These are phyloP conservation scores for Nemania bipapillata DNA, from an alignment of 2,329 filamentous ascomycete genomes.

Conservation along the genomic window DNA sequence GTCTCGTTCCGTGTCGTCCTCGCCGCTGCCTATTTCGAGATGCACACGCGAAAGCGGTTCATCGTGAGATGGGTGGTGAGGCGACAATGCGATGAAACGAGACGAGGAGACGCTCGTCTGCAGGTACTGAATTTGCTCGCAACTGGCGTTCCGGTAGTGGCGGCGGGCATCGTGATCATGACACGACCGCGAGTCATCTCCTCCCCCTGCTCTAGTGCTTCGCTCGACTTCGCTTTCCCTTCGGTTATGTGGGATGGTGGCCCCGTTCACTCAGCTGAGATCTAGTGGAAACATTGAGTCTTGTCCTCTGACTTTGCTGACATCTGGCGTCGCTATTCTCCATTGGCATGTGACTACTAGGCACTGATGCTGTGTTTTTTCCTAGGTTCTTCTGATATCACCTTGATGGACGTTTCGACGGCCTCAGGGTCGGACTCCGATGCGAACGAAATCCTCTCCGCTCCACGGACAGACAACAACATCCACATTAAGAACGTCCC, in stretches of 20 bases:
- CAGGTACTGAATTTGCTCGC: slow-evolving; percentile 22
- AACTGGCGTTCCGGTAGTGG: slow-evolving; percentile 17
- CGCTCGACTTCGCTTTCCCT: neutral
- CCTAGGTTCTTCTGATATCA: slow-evolving; percentile 1
- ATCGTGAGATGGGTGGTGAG: neutral
- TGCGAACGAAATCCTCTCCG: neutral
- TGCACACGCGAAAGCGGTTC: slow-evolving; percentile 25
- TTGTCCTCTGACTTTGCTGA: neutral
- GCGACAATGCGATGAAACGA: neutral
- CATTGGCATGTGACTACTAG: neutral
- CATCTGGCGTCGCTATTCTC: neutral
- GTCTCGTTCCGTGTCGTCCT: neutral
- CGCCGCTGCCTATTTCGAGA: neutral
- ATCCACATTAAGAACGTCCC: slow-evolving; percentile 22
- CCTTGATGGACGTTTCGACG: slow-evolving; percentile 25
- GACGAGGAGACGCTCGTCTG: slow-evolving; percentile 27
- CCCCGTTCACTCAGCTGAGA: neutral
- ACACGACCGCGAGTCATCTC: slow-evolving; percentile 3
- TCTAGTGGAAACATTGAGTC: neutral
- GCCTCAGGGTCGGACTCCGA: slow-evolving; percentile 23
- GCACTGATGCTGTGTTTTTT: slow-evolving; percentile 9
- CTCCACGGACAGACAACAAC: neutral
- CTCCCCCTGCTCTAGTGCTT: neutral
- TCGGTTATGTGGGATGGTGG: neutral
- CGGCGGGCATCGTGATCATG: slow-evolving; percentile 24